phyloP scores from a whole-genome alignment of 371 early-diverging fungal genomes.

The Choanephora cucurbitarum region DNA sequence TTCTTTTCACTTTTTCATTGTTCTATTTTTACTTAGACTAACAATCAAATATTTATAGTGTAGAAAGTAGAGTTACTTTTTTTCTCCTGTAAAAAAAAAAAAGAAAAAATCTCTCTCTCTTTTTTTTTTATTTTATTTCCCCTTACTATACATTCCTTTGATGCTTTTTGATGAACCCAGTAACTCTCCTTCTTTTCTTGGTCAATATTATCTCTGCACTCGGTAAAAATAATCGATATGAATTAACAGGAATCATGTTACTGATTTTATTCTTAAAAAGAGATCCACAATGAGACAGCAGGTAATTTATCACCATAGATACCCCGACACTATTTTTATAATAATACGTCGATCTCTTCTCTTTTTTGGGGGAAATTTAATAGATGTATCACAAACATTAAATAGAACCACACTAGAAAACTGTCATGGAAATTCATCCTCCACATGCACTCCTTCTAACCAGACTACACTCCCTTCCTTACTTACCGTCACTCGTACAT shows the following conservation, averaged over 20 bases:
- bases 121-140: constrained; percentile 6
- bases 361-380: not conserved
- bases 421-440: not conserved
- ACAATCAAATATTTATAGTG: no score
- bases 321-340: not conserved
- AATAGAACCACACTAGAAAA: not conserved
- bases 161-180: constrained; percentile 44
- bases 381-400: not conserved
- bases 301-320: not conserved
- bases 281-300: constrained; percentile 10
- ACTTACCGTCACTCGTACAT: not conserved
- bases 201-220: constrained; percentile 25
- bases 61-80: not conserved
- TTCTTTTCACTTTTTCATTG: not conserved
- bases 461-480: not conserved
- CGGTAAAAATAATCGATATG: constrained; percentile 5
- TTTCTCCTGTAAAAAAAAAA: not conserved
- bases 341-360: constrained; percentile 2
- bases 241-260: not conserved
- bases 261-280: constrained; percentile 1
- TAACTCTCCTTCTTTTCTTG: constrained; percentile 38
- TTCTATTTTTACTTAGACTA: not conserved
- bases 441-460: not conserved
- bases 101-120: not conserved
- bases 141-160: constrained; percentile 22